Evolutionary conservation across 2,329 filamentous ascomycete genomes (phyloP), one percentile per base, ranked within the genome.

Genomic region (Epichloe typhina): DNA sequence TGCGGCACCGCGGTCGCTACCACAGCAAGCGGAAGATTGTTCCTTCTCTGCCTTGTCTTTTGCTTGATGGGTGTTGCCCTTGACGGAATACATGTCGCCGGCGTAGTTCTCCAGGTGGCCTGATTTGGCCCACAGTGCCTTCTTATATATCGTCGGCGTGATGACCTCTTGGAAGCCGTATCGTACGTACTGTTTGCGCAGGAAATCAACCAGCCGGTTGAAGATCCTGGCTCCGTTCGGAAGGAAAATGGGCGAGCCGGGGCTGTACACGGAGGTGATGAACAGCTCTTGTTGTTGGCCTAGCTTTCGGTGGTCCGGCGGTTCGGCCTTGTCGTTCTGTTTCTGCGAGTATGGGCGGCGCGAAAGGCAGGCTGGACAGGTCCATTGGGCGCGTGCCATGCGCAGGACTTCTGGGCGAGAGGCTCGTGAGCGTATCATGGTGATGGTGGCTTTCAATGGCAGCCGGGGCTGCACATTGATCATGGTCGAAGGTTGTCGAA

Each of bases 151-250:
- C 46, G 83, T 93, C 2, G 89, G 88, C 7, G 88, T 93, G 58
- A 95, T 82, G 56, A 95, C 88, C 65, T 95, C 88, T 57, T 89
- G 77, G 64, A 91, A 94, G 53, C 88, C 88, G 67, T 91, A 93
- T 56, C 82, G 79, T 26, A 84, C 79, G 62, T 95, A 95, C 63
- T 95, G 88, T 53, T 83, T 82, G 55, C 88, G 84, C 51, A 95
- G 74, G 62, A 93, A 95, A 42, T 83, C 76, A 53, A 88, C 80
- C 21, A 95, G 79, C 50, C 87, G 84, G 63, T 93, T 90, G 71
- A 95, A 89, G 58, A 95, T 79, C 52, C 82, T 81, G 0, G 88
- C 77, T 56, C 89, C 89, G 62, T 88, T 84, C 21, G 88, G 88
- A 5, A 90, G 76, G 60, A 95, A 88, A 11, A 95, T 81, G 3